phyloP scores from a whole-genome alignment of 164 flowering plant genomes.

The Liquidambar formosana region DNA sequence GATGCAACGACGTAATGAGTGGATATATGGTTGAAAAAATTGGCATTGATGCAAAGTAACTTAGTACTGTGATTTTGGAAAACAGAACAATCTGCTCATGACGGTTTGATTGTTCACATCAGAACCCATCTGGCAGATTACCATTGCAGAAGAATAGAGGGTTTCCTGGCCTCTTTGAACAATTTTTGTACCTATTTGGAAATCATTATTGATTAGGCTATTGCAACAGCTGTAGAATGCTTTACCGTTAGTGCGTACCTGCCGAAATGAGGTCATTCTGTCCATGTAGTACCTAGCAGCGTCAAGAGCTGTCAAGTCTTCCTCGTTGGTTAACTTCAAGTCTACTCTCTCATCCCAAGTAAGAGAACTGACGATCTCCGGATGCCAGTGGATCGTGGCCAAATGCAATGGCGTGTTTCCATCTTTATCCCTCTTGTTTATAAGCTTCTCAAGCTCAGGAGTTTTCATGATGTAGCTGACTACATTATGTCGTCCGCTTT shows the following conservation, averaged over 20 bases:
- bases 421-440: constrained; percentile 9
- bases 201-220: too few relatives aligned
- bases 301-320: constrained; percentile 21
- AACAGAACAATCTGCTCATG: too few relatives aligned
- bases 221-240: too few relatives aligned
- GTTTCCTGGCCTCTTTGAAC: too few relatives aligned
- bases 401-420: constrained; percentile 27
- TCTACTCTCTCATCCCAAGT: constrained; percentile 1
- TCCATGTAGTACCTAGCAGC: constrained; percentile 5
- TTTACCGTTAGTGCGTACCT: neutral
- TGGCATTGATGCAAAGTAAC: too few relatives aligned
- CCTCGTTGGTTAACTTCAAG: constrained; percentile 5
- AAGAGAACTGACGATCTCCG: constrained; percentile 1
- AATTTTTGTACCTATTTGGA: too few relatives aligned
- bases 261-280: neutral
- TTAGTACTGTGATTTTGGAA: too few relatives aligned
- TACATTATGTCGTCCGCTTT: constrained; percentile 3
- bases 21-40: too few relatives aligned
- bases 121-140: too few relatives aligned
- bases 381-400: constrained; percentile 15
- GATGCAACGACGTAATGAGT: too few relatives aligned
- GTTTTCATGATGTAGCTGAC: constrained; percentile 7
- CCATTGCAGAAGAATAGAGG: too few relatives aligned
- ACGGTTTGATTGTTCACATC: too few relatives aligned
- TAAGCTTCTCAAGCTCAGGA: constrained; percentile 1